A percentile compares a stretch with the other conserved stretches of the same genome.
These are phyloP conservation scores for Exophiala sp. DNA, from an alignment of 2,329 filamentous ascomycete species.

Conservation along the genomic window DNA sequence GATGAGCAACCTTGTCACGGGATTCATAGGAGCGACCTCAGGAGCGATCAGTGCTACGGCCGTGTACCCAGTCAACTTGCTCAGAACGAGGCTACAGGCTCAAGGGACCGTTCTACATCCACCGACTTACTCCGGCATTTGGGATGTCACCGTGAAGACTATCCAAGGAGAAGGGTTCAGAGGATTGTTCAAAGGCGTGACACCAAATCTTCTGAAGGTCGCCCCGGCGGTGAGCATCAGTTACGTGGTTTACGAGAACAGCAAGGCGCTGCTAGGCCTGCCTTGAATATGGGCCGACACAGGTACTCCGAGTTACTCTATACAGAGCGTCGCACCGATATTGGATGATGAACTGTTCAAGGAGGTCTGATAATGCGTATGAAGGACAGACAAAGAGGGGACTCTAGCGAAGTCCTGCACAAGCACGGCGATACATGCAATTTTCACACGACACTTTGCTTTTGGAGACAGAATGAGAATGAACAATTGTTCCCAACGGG, in stretches of 20 bases:
- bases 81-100: constrained; percentile 85
- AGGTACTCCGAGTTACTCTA: neutral
- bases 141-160: constrained; percentile 81
- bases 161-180: constrained; percentile 73
- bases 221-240: constrained; percentile 93
- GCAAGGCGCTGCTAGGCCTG: constrained; percentile 63
- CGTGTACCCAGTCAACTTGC: constrained; percentile 90
- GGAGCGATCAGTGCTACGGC: constrained; percentile 88
- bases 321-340: neutral
- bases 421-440: neutral
- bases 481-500: no score
- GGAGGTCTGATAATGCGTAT: neutral
- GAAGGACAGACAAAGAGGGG: neutral
- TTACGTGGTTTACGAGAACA: constrained; percentile 88
- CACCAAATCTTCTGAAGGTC: constrained; percentile 92
- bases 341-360: neutral
- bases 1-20: constrained; percentile 76
- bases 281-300: neutral
- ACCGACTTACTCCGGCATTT: constrained; percentile 81
- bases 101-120: constrained; percentile 92
- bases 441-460: neutral
- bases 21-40: constrained; percentile 81
- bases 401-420: neutral
- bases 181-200: constrained; percentile 89
- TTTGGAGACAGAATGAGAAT: no score